Evolutionary conservation across 2,329 filamentous ascomycete species (phyloP), one percentile per base, ranked within the genome.

Genomic region (Alternaria sp.): DNA sequence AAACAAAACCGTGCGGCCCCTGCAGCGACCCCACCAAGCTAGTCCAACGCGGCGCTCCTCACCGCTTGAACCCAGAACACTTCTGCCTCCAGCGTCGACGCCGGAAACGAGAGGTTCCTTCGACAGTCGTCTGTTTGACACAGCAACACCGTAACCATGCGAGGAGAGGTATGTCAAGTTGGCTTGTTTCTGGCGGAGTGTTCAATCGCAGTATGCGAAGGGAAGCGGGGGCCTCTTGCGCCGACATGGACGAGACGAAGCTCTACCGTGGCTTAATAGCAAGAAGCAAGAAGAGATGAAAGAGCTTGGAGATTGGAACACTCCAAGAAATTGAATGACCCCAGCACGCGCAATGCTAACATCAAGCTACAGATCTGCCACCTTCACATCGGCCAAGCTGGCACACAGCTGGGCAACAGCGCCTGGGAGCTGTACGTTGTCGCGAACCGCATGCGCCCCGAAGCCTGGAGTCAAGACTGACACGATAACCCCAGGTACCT

Each of bases 401-500:
- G 89, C 83, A 88, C 85, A 78, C 89, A 91, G 87, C 88, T 91
- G 68, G 90, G 89, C 77, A 91, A 91, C 85, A 90, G 88, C 79
- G 89, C 90, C 73, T 91, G 89, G 89, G 89, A 91, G 83, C 88
- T 91, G 89, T 91, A 87, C 78, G 89, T 77, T 73, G 21, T 21
- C 74, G 59, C 61, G 60, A 59, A 58, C 43, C 54, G 17, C 44
- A 61, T 45, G 55, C 63, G 51, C 47, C n/a, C 54, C 52, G 65
- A 67, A 61, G 62, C 43, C 30, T 59, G 43, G 11, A 45, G 44
- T 17, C 47, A 47, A 44, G 46, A 62, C 71, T 77, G 59, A 78
- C 63, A 40, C 43, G 26, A 52, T 25, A 36, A 23, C n/a, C 47
- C 69, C 77, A 91, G 89, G 75, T 91, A 91, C 81, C 88, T 91